Conservation (phyloP, 2,329 filamentous ascomycete genomes). For the Colletotrichum echinochloae region DNA sequence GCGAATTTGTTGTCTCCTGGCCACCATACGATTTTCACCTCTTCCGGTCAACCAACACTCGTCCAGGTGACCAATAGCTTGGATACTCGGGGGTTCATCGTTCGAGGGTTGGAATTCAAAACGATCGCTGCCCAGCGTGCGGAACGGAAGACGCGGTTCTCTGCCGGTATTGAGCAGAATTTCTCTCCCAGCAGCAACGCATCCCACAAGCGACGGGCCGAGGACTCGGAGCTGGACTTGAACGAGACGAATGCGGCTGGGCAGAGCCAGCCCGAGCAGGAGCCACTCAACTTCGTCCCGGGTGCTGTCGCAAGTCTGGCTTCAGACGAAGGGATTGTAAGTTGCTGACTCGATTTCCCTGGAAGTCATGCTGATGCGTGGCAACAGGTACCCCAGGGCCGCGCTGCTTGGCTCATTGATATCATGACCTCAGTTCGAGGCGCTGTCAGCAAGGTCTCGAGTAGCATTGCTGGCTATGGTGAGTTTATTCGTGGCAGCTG, state of each 20-base stretch:
- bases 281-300: not conserved
- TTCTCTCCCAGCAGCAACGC: not conserved
- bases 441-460: constrained; percentile 36
- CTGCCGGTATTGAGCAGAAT: not conserved
- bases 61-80: not conserved
- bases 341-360: not conserved
- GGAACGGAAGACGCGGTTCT: not conserved
- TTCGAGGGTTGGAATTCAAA: not conserved
- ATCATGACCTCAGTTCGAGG: constrained; percentile 40
- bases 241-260: constrained; percentile 42
- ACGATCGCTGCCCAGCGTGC: not conserved
- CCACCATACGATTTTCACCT: not conserved
- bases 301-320: not conserved
- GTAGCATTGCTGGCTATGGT: constrained; percentile 37
- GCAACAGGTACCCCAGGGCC: constrained; percentile 10
- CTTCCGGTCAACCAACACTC: not conserved
- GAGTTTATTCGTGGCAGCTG: not conserved
- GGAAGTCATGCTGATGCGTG: not conserved
- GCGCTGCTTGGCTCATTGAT: constrained; percentile 24
- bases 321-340: constrained; percentile 11
- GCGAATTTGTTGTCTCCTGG: not conserved
- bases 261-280: constrained; percentile 3
- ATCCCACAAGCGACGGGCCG: constrained; percentile 47
- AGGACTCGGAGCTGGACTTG: constrained; percentile 49
- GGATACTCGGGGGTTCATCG: not conserved